phyloP scores from a whole-genome alignment of 2,329 filamentous ascomycete species.

The Fonsecaea pugnacius region DNA sequence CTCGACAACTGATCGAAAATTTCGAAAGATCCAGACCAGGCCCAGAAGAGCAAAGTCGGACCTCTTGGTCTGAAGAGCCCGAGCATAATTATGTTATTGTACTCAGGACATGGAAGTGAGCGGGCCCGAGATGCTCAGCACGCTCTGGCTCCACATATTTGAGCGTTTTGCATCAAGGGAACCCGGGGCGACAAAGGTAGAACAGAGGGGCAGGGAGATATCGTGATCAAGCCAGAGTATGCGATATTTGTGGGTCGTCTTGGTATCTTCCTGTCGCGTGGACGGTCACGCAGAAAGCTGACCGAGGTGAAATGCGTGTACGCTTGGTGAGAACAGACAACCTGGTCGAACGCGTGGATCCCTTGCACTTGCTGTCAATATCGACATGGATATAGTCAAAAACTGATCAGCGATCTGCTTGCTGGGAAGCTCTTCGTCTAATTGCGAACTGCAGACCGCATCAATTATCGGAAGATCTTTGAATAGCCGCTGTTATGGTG shows the following conservation, averaged over 20 bases:
- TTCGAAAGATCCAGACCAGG: background rate
- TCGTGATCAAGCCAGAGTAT: background rate
- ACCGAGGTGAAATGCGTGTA: background rate
- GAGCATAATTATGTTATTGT: background rate
- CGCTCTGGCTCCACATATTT: background rate
- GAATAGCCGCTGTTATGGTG: background rate
- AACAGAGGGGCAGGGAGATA: background rate
- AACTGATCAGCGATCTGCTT: background rate
- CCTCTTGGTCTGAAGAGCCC: background rate
- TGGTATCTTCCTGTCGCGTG: background rate
- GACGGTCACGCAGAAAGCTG: background rate
- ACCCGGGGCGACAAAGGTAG: background rate
- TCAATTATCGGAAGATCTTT: background rate
- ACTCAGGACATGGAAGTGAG: background rate
- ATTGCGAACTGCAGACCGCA: background rate
- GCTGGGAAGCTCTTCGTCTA: background rate
- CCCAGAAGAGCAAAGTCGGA: background rate
- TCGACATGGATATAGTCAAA: background rate
- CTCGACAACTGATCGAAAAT: background rate
- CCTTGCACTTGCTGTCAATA: background rate
- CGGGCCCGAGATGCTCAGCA: background rate
- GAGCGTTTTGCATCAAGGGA: background rate
- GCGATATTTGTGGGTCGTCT: background rate
- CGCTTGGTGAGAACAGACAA: background rate
- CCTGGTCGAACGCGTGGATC: background rate